phyloP scores from a whole-genome alignment of 495 filamentous ascomycete genomes.

The Schizothecium vesticola region DNA sequence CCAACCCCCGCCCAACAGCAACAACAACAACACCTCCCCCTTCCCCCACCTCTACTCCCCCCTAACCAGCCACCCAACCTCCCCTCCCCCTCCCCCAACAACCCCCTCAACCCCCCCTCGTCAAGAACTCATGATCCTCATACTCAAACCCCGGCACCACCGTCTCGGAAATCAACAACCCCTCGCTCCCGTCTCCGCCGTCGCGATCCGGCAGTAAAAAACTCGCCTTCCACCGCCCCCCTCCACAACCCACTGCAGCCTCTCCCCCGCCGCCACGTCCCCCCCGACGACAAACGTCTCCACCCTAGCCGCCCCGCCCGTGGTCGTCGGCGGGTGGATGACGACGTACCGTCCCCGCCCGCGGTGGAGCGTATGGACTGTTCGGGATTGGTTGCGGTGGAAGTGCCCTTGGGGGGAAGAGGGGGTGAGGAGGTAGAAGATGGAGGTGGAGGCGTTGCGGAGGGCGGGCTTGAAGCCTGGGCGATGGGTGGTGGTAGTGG shows the following conservation, averaged over 20 bases:
- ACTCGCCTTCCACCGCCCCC: conserved; percentile 59
- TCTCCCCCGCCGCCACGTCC: conserved; percentile 51
- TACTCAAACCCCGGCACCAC: conserved; percentile 64
- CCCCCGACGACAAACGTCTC: conserved; percentile 60
- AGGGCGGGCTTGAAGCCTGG: conserved; percentile 28
- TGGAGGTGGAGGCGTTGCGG: conserved; percentile 47
- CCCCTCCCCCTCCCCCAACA: conserved; percentile 44
- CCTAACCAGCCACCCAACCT: conserved; percentile 41
- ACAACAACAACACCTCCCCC: neutral
- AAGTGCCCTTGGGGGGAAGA: conserved; percentile 50
- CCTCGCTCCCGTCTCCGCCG: conserved; percentile 28
- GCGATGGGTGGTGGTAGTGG: conserved; percentile 11
- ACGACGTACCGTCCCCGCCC: conserved; percentile 58
- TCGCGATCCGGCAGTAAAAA: conserved; percentile 50
- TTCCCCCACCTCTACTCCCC: neutral
- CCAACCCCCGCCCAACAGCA: neutral
- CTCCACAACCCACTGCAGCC: conserved; percentile 63
- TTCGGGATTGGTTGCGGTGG: conserved; percentile 55
- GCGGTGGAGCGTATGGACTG: conserved; percentile 56
- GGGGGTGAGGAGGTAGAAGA: conserved; percentile 60
- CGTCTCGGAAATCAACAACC: conserved; percentile 60
- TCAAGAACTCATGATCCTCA: conserved; percentile 59
- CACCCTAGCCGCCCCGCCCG: conserved; percentile 25
- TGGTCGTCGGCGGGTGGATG: conserved; percentile 45
- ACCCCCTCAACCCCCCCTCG: conserved; percentile 33